phyloP scores from a whole-genome alignment of 2,329 filamentous ascomycete species.

The Cordyceps cateniannulata region DNA sequence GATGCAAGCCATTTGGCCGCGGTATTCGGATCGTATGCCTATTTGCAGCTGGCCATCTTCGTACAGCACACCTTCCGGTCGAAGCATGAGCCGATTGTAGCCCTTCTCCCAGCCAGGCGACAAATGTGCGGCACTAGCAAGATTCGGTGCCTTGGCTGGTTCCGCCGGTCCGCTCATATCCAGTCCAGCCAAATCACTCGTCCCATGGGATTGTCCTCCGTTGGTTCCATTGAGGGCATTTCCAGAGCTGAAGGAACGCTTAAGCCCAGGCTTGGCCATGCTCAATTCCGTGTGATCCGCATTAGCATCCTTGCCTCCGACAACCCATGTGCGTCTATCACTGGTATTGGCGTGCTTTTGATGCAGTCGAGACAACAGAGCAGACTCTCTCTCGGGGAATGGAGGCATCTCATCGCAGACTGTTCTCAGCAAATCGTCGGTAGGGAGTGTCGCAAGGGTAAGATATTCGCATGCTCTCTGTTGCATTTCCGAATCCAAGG shows the following conservation, averaged over 20 bases:
- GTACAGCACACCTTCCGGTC: conserved; percentile 80
- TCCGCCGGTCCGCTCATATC: conserved; percentile 64
- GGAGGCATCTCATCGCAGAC: conserved; percentile 98
- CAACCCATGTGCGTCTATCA: conserved; percentile 94
- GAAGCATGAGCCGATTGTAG: conserved; percentile 75
- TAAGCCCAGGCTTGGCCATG: conserved; percentile 75
- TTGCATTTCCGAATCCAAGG: conserved; percentile 89
- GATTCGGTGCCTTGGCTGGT: conserved; percentile 64
- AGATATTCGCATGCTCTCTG: conserved; percentile 96
- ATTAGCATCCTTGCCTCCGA: conserved; percentile 95
- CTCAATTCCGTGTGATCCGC: conserved; percentile 71
- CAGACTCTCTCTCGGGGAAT: conserved; percentile 90
- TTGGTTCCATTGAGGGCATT: conserved; percentile 43
- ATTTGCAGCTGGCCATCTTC: conserved; percentile 93
- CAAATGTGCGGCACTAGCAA: conserved; percentile 86
- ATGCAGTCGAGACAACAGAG: conserved; percentile 83
- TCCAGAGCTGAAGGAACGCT: conserved; percentile 72
- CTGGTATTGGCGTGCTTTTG: conserved; percentile 90
- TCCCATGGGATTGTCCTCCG: conserved; percentile 42
- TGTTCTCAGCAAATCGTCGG: conserved; percentile 85
- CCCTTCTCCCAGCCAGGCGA: conserved; percentile 93
- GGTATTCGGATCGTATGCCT: conserved; percentile 87
- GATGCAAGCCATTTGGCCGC: conserved; percentile 88
- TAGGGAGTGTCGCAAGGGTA: conserved; percentile 73
- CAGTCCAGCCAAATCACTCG: conserved; percentile 69